Evolutionary conservation across 306 rosid species (phyloP), one percentile per base, ranked within the genome.

Genomic region (Sphenostylis stenocarpa): DNA sequence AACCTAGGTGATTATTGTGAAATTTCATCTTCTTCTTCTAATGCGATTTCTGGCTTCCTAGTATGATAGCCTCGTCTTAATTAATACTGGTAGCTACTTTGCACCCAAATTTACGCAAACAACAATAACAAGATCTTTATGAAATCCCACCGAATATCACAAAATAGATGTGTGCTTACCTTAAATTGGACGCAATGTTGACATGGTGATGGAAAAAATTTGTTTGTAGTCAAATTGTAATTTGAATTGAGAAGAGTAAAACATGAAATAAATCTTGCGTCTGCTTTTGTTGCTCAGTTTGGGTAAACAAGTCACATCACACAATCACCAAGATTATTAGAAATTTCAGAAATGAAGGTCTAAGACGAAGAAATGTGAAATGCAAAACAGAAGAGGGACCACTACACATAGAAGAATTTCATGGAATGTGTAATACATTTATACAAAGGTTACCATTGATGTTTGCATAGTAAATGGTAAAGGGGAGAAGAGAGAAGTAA

Each of bases 121-220:
- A 83, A 76, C 68, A 33, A 20, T 45, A 51, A 62, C 76, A 80
- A 80, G 16, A 86, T 86, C 89, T 86, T 21, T 11, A 80, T 29
- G 76, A 76, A 80, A 86, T 82, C 86, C 20, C 80, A 82, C 78
- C 86, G 34, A 85, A 82, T 60, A 76, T 85, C 64, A 82, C 81
- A 72, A 60, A 60, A 83, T 41, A 80, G 77, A 34, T 64, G 79
- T 55, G 34, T 76, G 64, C 76, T 76, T 85, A 28, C 84, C 83
- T 72, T 71, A 85, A 85, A 65, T 67, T 80, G 58, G 86, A 85
- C 86, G 89, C 86, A 80, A 86, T 67, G 83, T 80, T 76, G 85
- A 86, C 86, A 82, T 60, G 6, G 36, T 38, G 3, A 75, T 67
- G 56, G 62, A 3, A 20, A 82, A 62, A 64, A 13, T 44, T 55